A percentile compares a stretch with the other conserved stretches of the same genome.
Conservation (phyloP, 2,329 filamentous ascomycete species). For the Pseudocercospora ulei region DNA sequence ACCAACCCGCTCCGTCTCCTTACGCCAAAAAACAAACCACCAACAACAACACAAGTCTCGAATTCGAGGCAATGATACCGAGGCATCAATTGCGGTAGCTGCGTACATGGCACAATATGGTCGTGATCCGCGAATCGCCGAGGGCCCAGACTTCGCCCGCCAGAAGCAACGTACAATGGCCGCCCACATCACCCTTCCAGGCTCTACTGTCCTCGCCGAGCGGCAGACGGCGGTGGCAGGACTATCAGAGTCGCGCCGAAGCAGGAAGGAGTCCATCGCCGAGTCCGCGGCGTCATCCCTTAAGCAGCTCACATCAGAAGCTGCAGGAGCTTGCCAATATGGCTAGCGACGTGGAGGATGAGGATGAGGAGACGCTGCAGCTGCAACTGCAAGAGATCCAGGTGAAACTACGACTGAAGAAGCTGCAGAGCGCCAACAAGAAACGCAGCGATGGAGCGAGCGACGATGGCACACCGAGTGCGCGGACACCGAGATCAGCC, state of each 20-base stretch:
- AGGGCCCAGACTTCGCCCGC: conserved; percentile 40
- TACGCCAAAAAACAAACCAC: conserved; percentile 11
- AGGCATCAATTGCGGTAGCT: not conserved
- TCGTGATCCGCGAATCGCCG: conserved; percentile 44
- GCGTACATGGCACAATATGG: conserved; percentile 30
- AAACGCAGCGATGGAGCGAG: conserved; percentile 11
- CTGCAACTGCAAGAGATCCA: conserved; percentile 82
- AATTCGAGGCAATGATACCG: conserved; percentile 1
- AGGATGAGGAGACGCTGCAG: conserved; percentile 68
- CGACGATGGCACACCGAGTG: conserved; percentile 11
- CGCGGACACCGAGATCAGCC: conserved; percentile 12
- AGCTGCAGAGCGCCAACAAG: conserved; percentile 47
- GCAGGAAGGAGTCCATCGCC: conserved; percentile 43
- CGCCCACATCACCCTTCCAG: conserved; percentile 53
- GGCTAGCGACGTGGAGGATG: conserved; percentile 28
- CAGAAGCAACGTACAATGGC: conserved; percentile 45
- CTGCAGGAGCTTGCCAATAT: conserved; percentile 28
- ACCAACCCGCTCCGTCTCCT: conserved; percentile 8
- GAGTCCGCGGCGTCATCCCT: conserved; percentile 41
- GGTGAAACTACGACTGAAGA: conserved; percentile 77
- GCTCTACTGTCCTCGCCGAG: conserved; percentile 61
- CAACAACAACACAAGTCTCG: conserved; percentile 7
- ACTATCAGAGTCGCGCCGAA: conserved; percentile 49
- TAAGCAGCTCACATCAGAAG: conserved; percentile 24
- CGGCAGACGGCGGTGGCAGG: conserved; percentile 65